These are phyloP conservation scores for Colletotrichum chrysophilum DNA, from an alignment of 2,329 filamentous ascomycete genomes.

Conservation along the genomic window DNA sequence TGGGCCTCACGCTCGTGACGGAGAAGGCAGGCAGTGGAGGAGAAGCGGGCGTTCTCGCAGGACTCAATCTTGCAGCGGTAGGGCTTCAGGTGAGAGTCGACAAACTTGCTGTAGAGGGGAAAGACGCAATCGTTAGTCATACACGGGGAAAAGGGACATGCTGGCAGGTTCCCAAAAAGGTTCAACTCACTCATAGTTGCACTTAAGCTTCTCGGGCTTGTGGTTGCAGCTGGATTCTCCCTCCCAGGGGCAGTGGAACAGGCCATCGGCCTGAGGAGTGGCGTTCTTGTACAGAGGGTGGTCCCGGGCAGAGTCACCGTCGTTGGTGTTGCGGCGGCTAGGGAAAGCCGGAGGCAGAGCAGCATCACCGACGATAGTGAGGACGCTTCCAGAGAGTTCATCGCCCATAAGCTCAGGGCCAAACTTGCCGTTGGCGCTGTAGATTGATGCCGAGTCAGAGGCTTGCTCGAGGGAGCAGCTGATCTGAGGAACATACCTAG, in stretches of 20 bases:
- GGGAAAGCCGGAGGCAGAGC: conserved; percentile 46
- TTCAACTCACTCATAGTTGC: conserved; percentile 90
- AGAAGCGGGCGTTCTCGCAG: conserved; percentile 88
- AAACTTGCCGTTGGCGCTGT: conserved; percentile 44
- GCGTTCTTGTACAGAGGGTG: conserved; percentile 76
- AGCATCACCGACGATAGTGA: conserved; percentile 38
- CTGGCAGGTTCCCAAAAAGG: neutral
- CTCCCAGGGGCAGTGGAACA: conserved; percentile 93
- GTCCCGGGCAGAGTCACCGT: conserved; percentile 65
- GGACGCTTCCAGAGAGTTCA: conserved; percentile 20
- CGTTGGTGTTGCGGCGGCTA: conserved; percentile 53
- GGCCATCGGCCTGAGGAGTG: conserved; percentile 70
- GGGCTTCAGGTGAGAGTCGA: conserved; percentile 95
- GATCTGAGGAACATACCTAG: conserved; percentile 51
- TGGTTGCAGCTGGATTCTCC: conserved; percentile 77
- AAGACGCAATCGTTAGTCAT: conserved; percentile 29
- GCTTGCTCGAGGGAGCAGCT: conserved; percentile 22
- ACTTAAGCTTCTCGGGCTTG: conserved; percentile 95
- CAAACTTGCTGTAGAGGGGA: conserved; percentile 75
- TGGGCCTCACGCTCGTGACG: conserved; percentile 96
- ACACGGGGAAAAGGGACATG: neutral
- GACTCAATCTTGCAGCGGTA: conserved; percentile 89
- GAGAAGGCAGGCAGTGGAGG: conserved; percentile 91
- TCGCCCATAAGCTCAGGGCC: conserved; percentile 22
- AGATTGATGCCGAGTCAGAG: conserved; percentile 34